Conservation (phyloP, 2,329 filamentous ascomycete species). For the Cladophialophora immunda region DNA sequence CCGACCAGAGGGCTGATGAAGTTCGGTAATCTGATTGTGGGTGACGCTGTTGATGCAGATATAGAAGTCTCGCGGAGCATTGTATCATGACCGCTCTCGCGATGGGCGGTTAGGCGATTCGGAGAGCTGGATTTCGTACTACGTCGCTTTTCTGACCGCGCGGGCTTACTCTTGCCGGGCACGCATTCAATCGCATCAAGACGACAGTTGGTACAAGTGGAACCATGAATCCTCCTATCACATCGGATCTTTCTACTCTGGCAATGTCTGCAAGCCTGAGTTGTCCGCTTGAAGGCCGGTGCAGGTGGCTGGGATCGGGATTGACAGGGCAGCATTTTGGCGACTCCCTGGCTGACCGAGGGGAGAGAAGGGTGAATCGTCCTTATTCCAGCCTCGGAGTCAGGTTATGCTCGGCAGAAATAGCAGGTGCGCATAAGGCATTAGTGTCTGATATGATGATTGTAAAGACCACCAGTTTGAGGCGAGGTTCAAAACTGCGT, state of each 20-base stretch:
- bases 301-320: slow-evolving; percentile 4
- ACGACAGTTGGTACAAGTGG: slow-evolving; percentile 83
- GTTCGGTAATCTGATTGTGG: slow-evolving; percentile 1
- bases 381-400: not conserved
- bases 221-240: slow-evolving; percentile 20
- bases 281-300: slow-evolving; percentile 20
- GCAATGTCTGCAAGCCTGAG: slow-evolving; percentile 23
- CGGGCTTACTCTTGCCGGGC: slow-evolving; percentile 80
- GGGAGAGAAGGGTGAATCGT: not conserved
- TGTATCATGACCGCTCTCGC: not conserved
- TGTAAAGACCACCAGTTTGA: not conserved
- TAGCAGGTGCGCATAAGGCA: not conserved
- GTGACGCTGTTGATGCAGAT: not conserved
- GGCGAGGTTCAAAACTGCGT: not conserved
- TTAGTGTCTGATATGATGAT: not conserved
- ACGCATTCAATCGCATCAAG: slow-evolving; percentile 61
- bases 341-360: not conserved
- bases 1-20: slow-evolving; percentile 65
- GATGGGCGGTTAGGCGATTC: not conserved
- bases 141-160: slow-evolving; percentile 48
- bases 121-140: slow-evolving; percentile 3
- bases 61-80: not conserved
- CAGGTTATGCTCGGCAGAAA: not conserved
- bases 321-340: slow-evolving; percentile 8
- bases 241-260: slow-evolving; percentile 25